Evolutionary conservation across 78 protist genomes (phyloP).

Genomic region (Trichosphaerium sp.): DNA sequence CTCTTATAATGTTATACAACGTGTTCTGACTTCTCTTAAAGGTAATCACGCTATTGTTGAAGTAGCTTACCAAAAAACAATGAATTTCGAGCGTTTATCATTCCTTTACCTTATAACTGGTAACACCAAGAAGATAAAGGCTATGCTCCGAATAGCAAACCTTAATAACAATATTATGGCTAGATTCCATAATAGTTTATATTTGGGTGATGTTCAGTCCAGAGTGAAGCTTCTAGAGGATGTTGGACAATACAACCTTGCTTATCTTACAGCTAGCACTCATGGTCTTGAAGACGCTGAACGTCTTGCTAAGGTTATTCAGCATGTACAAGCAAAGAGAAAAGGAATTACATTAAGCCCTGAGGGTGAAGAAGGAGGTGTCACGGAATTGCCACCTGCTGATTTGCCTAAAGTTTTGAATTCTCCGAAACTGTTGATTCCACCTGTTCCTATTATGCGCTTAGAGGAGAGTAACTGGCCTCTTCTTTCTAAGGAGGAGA

Average conservation of each 20-base stretch:
- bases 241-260: constrained; percentile 59
- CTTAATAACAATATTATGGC: constrained; percentile 52
- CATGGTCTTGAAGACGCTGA: constrained; percentile 74
- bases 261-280: constrained; percentile 65
- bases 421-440: constrained; percentile 12
- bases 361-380: background rate
- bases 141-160: constrained; percentile 78
- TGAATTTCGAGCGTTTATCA: constrained; percentile 70
- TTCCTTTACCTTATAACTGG: constrained; percentile 94
- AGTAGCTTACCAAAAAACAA: constrained; percentile 74
- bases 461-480: constrained; percentile 78
- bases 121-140: constrained; percentile 68
- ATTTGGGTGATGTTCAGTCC: constrained; percentile 79
- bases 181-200: constrained; percentile 81
- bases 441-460: constrained; percentile 50
- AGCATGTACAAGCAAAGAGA: constrained; percentile 1
- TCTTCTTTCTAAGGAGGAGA: constrained; percentile 50
- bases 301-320: background rate
- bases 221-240: constrained; percentile 62
- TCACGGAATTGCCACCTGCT: background rate
- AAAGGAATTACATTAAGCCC: background rate
- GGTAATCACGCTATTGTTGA: constrained; percentile 63
- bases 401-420: background rate
- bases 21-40: background rate
- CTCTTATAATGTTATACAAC: background rate